A percentile compares a stretch with the other conserved stretches of the same genome.
Evolutionary conservation across 345 rosid genomes (phyloP).

Genomic region (Camelina sativa): DNA sequence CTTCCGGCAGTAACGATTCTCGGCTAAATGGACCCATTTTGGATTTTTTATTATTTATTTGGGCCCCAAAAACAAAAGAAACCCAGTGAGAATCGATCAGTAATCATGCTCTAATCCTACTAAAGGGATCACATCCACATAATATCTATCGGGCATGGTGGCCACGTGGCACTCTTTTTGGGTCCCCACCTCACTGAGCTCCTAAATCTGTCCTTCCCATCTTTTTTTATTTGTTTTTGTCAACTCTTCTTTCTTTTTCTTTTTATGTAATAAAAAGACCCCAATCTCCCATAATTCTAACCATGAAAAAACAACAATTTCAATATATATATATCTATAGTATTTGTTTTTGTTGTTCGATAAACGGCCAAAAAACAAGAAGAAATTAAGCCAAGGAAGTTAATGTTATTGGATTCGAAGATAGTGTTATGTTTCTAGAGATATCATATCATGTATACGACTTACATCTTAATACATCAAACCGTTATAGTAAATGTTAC

Average conservation of each 20-base stretch:
- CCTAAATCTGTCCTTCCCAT: constrained; percentile 7
- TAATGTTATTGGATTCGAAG: constrained; percentile 1
- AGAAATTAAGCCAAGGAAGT: background rate
- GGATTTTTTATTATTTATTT: too few species aligned
- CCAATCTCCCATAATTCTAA: background rate
- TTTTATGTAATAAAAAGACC: background rate
- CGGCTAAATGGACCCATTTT: too few species aligned
- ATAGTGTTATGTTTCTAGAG: background rate
- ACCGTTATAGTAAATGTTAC: background rate
- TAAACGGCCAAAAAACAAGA: background rate
- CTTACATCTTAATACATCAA: background rate
- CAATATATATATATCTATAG: background rate
- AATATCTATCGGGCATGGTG: constrained; percentile 9
- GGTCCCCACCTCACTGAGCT: constrained; percentile 17
- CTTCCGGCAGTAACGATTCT: too few species aligned
- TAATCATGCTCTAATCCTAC: constrained; percentile 2
- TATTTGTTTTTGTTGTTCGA: background rate
- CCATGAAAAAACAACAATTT: background rate
- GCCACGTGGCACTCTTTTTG: background rate
- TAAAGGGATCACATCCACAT: background rate
- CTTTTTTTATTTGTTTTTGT: background rate
- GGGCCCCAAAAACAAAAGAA: too few species aligned
- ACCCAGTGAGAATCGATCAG: too few species aligned
- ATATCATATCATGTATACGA: background rate
- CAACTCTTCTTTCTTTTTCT: background rate